Base-by-base conservation (phyloP, 208 protist species). In the Leishmania gerbilli region DNA sequence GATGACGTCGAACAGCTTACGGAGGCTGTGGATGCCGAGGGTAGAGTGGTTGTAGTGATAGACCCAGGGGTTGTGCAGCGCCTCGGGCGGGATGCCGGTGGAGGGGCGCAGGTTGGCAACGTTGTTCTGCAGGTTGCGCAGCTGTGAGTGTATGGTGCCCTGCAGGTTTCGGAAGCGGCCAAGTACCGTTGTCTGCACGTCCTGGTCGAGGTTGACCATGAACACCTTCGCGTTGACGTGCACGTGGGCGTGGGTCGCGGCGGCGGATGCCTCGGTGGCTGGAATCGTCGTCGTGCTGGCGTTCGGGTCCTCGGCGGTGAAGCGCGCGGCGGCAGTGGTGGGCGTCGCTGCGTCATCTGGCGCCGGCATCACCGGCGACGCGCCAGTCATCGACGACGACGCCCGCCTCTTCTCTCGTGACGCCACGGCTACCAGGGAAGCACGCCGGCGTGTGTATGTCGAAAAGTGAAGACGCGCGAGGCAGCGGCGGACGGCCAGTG, bases 1-100 rank as follows among this genome's bases (percentile, higher is more conserved):
- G 47, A 90, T 80, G 3, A 92, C 74, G 68, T 88, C 89, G 34
- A 91, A 86, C 42, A 90, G 82, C 72, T 92, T 90, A 19, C 79
- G 89, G 74, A 90, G 53, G 49, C 85, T 89, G 74, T 82, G 81
- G 49, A 92, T 87, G 65, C 74, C 62, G 68, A 85, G 47, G 21
- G 68, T 74, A 11, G 62, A 53, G 76, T 87, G 71, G 71, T 82
- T 77, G 77, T 85, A 80, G 51, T 84, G 78, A 64, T 87, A 80
- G 3, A 76, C 56, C 47, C 78, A 40, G 64, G 83, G 82, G 42
- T 60, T 76, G 19, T 58, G 71, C 71, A 77, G 67, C 49, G 79
- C 76, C 1, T 81, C 65, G 13, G 74, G 55, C 5, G 31, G 75
- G 19, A 58, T 6, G 17, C 69, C 34, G 31, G 67, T 69, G 19